Percentiles rank a stretch among this genome's conserved stretches.
phyloP scores from a whole-genome alignment of 1,139 yeast genomes.

The Yamadazyma aaseri region DNA sequence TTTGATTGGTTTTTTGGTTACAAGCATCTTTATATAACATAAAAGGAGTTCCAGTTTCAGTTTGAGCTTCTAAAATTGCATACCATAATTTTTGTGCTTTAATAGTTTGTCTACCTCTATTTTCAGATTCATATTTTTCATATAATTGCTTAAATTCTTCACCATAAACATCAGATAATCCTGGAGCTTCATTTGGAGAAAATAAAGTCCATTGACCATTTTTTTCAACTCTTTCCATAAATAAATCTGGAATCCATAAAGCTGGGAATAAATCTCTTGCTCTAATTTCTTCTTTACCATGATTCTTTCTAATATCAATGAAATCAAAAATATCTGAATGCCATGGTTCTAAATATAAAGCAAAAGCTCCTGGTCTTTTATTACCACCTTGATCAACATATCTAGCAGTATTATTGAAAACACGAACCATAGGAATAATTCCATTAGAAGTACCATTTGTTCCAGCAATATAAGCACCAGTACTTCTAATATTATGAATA shows the following conservation, averaged over 20 bases:
- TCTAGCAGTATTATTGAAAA: conserved; percentile 86
- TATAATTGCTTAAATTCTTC: conserved; percentile 75
- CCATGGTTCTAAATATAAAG: conserved; percentile 89
- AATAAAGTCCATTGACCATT: conserved; percentile 82
- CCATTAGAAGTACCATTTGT: conserved; percentile 90
- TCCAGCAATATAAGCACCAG: conserved; percentile 86
- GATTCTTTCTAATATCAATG: conserved; percentile 81
- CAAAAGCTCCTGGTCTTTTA: conserved; percentile 93
- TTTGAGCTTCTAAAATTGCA: conserved; percentile 82
- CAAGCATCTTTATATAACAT: conserved; percentile 90
- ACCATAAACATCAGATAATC: conserved; percentile 76
- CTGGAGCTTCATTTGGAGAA: conserved; percentile 88
- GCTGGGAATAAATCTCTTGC: conserved; percentile 90
- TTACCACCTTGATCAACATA: conserved; percentile 95
- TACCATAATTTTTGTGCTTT: conserved; percentile 91
- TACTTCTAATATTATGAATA: conserved; percentile 78
- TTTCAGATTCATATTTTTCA: conserved; percentile 68
- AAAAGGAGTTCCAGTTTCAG: conserved; percentile 92
- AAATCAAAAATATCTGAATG: conserved; percentile 84
- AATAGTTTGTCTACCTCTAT: conserved; percentile 67
- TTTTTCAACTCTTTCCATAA: conserved; percentile 82
- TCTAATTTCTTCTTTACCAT: conserved; percentile 87
- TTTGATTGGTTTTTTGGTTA: conserved; percentile 78
- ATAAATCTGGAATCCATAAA: conserved; percentile 88
- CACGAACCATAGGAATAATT: conserved; percentile 85